phyloP scores from a whole-genome alignment of 768 basidiomycete genomes.

The Suillus occidentalis region DNA sequence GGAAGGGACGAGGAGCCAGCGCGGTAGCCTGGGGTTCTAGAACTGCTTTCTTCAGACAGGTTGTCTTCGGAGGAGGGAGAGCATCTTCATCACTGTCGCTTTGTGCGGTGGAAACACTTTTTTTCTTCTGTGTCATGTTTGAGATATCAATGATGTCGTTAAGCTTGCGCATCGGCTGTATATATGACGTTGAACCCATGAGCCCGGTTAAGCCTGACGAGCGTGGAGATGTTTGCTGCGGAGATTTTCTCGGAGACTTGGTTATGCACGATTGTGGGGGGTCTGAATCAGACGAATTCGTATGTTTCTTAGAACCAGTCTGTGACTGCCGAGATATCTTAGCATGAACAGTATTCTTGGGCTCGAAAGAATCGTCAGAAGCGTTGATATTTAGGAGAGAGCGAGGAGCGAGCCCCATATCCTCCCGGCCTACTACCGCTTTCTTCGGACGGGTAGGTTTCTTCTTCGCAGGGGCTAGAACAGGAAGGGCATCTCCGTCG shows the following conservation, averaged over 20 bases:
- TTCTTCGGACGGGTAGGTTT: background rate
- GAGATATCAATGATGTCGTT: constrained; percentile 34
- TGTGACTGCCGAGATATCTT: background rate
- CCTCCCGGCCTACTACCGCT: background rate
- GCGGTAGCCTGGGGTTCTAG: background rate
- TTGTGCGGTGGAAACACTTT: constrained; percentile 1
- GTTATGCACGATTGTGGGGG: constrained; percentile 27
- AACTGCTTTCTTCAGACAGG: background rate
- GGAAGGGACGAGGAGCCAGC: constrained; percentile 23
- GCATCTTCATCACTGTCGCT: constrained; percentile 5
- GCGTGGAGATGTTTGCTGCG: constrained; percentile 14
- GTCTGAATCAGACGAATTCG: constrained; percentile 21
- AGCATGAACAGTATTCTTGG: background rate
- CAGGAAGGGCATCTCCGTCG: constrained; percentile 2
- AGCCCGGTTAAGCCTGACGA: constrained; percentile 13
- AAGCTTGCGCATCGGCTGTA: constrained; percentile 13
- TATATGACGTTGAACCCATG: background rate
- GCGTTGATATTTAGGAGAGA: background rate
- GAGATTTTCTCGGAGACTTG: constrained; percentile 4
- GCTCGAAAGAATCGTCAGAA: background rate
- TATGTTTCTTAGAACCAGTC: constrained; percentile 1
- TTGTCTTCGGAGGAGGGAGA: background rate
- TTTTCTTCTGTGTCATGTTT: constrained; percentile 25
- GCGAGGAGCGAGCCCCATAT: background rate
- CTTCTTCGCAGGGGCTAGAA: background rate